phyloP scores from a whole-genome alignment of 495 filamentous ascomycete species.

The Aspergillus affinis region DNA sequence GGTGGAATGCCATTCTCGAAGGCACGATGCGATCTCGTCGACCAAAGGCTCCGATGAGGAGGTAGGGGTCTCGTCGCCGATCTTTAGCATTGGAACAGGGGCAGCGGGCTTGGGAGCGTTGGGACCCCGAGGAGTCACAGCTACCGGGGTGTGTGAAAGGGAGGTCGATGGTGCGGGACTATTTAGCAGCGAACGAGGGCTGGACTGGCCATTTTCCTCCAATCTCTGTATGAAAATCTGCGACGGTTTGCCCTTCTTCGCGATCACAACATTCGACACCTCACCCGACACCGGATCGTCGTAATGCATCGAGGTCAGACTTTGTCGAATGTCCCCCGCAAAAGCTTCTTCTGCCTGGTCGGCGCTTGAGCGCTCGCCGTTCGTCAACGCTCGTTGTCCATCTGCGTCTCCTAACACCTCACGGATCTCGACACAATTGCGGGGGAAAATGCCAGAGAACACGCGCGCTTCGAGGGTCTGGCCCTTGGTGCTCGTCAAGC shows the following conservation, averaged over 20 bases:
- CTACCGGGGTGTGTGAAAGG: constrained; percentile 38
- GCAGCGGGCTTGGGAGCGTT: constrained; percentile 77
- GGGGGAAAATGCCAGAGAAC: constrained; percentile 95
- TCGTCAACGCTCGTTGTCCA: constrained; percentile 32
- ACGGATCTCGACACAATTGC: constrained; percentile 84
- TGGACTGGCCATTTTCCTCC: constrained; percentile 34
- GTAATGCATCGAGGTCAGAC: constrained; percentile 29
- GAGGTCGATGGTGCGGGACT: constrained; percentile 29
- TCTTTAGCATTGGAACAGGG: constrained; percentile 94
- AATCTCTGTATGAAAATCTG: constrained; percentile 43
- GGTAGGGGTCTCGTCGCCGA: constrained; percentile 92
- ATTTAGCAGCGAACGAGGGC: constrained; percentile 29
- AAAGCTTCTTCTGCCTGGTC: constrained; percentile 21
- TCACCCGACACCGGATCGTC: constrained; percentile 31
- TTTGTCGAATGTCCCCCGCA: constrained; percentile 26
- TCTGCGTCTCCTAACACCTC: constrained; percentile 67
- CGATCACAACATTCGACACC: constrained; percentile 40
- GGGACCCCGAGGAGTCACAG: constrained; percentile 41
- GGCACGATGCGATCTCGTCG: constrained; percentile 93
- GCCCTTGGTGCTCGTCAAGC: constrained; percentile 86
- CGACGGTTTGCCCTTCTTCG: constrained; percentile 43
- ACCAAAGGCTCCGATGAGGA: constrained; percentile 88
- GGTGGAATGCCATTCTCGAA: constrained; percentile 97
- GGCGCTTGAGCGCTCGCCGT: constrained; percentile 34
- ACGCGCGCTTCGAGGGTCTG: constrained; percentile 93